phyloP scores from a whole-genome alignment of 257 asterid genomes.

The Eustoma russellianum region DNA sequence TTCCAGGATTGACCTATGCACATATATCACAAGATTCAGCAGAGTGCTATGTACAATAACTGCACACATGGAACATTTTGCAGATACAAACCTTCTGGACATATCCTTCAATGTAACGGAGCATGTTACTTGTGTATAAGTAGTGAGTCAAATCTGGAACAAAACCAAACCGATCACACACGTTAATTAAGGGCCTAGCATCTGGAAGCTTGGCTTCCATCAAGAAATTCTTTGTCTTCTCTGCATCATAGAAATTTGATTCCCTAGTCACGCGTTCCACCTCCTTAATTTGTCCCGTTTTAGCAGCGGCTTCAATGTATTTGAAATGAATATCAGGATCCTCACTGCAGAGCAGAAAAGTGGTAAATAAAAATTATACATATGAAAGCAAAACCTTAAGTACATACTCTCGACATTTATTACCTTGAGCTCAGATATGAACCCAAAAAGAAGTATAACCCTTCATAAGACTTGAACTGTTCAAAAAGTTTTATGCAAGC shows the following conservation, averaged over 20 bases:
- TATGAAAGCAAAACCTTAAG: neutral
- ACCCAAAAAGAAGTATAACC: slow-evolving; percentile 92
- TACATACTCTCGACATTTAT: slow-evolving; percentile 1
- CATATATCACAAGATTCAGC: slow-evolving; percentile 12
- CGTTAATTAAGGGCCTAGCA: slow-evolving; percentile 95
- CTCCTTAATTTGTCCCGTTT: slow-evolving; percentile 98
- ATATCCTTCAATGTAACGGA: slow-evolving; percentile 97
- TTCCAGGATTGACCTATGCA: slow-evolving; percentile 95
- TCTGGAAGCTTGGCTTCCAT: slow-evolving; percentile 99
- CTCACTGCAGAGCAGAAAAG: slow-evolving; percentile 47
- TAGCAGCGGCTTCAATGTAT: slow-evolving; percentile 98
- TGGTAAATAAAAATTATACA: neutral
- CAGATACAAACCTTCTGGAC: slow-evolving; percentile 75
- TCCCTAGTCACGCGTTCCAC: slow-evolving; percentile 99
- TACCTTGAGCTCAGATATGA: slow-evolving; percentile 98
- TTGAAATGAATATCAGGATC: slow-evolving; percentile 98
- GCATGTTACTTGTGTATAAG: slow-evolving; percentile 88
- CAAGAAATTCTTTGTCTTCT: slow-evolving; percentile 89
- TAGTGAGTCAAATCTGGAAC: slow-evolving; percentile 98
- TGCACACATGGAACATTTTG: neutral
- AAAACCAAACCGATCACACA: slow-evolving; percentile 97
- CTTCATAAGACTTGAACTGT: slow-evolving; percentile 97
- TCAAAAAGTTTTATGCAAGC: slow-evolving; percentile 90
- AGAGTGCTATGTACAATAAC: neutral
- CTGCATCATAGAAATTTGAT: slow-evolving; percentile 92